Percentiles rank a stretch among this genome's conserved stretches.
Evolutionary conservation across 306 rosid species (phyloP).

Genomic region (Hippophae gyantsensis): DNA sequence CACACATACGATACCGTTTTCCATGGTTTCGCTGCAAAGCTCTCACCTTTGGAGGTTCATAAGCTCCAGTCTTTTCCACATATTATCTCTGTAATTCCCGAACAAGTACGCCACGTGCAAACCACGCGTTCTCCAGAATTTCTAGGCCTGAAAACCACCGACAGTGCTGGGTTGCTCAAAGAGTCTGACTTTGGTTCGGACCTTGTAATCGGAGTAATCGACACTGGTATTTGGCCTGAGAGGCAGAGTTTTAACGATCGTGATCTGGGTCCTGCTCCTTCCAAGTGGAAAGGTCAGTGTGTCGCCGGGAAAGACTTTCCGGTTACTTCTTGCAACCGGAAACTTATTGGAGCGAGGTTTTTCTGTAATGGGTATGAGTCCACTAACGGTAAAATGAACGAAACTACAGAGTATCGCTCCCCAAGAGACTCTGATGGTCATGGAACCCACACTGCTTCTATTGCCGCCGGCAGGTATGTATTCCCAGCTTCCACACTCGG

Average conservation of each 20-base stretch:
- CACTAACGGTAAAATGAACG: slow-evolving; percentile 69
- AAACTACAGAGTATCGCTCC: slow-evolving; percentile 54
- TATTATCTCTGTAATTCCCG: slow-evolving; percentile 53
- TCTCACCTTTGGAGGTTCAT: slow-evolving; percentile 38
- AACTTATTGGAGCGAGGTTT: slow-evolving; percentile 64
- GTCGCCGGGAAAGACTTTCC: slow-evolving; percentile 42
- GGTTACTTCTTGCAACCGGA: slow-evolving; percentile 52
- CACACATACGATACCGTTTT: slow-evolving; percentile 68
- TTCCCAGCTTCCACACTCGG: slow-evolving; percentile 68
- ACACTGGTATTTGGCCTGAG: slow-evolving; percentile 89
- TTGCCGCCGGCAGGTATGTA: slow-evolving; percentile 76
- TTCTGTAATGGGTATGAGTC: slow-evolving; percentile 69
- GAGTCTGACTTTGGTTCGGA: slow-evolving; percentile 87
- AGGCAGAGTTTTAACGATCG: slow-evolving; percentile 61
- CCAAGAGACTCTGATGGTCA: slow-evolving; percentile 86
- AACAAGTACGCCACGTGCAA: slow-evolving; percentile 52
- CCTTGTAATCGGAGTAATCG: slow-evolving; percentile 82
- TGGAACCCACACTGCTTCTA: slow-evolving; percentile 80
- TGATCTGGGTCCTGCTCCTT: slow-evolving; percentile 52
- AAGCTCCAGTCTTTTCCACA: slow-evolving; percentile 39
- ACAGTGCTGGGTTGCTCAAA: slow-evolving; percentile 53
- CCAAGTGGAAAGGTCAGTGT: slow-evolving; percentile 78
- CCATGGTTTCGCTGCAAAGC: slow-evolving; percentile 74
- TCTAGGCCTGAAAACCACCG: slow-evolving; percentile 60
- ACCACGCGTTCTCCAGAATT: slow-evolving; percentile 90